These are phyloP conservation scores for Microdochium nivale DNA, from an alignment of 2,329 filamentous ascomycete genomes.

Conservation along the genomic window DNA sequence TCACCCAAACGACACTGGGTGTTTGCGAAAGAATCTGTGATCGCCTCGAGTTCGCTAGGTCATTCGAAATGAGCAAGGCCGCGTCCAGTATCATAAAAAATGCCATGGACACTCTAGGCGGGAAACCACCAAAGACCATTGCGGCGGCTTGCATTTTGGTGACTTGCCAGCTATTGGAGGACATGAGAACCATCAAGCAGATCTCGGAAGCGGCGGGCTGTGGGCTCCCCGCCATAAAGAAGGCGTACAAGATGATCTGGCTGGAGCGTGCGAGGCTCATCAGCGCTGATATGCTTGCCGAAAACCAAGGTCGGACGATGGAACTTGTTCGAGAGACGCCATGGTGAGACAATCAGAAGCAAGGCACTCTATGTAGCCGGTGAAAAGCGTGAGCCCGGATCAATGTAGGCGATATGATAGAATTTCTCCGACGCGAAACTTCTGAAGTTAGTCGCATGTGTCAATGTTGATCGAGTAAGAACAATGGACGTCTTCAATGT, in stretches of 20 bases:
- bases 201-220: neutral
- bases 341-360: neutral
- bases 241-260: neutral
- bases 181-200: neutral
- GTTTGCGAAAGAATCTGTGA: neutral
- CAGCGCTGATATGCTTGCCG: neutral
- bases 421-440: no score
- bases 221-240: neutral
- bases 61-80: neutral
- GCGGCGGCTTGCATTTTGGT: neutral
- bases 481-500: no score
- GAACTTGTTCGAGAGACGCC: neutral
- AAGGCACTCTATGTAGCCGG: no score
- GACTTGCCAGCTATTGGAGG: neutral
- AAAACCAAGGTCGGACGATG: neutral
- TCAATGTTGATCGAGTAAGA: no score
- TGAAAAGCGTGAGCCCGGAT: no score
- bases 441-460: no score
- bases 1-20: neutral
- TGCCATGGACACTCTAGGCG: neutral
- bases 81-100: neutral
- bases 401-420: no score
- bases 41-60: neutral
- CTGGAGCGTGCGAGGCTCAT: neutral
- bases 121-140: neutral